Evolutionary conservation across 2,329 filamentous ascomycete species (phyloP), one percentile per base, ranked within the genome.

Genomic region (Epichloe glyceriae): DNA sequence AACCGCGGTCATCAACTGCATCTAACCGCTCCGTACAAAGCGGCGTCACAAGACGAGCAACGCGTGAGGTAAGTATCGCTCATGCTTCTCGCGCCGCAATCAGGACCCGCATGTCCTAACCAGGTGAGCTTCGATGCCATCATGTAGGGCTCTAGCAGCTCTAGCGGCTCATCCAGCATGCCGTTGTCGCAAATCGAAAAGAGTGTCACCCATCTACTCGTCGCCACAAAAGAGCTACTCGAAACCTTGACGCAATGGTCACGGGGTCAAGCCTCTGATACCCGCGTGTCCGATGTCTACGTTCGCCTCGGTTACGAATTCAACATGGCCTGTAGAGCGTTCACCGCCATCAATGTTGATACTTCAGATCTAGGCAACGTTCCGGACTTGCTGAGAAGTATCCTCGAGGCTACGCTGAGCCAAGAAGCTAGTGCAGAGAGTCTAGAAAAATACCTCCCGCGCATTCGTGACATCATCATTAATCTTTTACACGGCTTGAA

Each of bases 191-290:
- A 95, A 68, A 98, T 98, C 69, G 93, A 98, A 73, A 97, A 96
- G 74, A 96, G 90, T 66, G 93, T 98, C 56, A 96, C 91, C 11
- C 93, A 98, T 66, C 85, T 98, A 43, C 82, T 98, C 37, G 91
- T 98, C 57, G 93, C 93, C 37, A 98, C 93, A 35, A 98, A 98
- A 67, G 90, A 97, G 69, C 82, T 98, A 2, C 83, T 98, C 55
- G 93, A 98, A 72, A 98, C 91, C 5, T 75, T 98, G 55, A 98
- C 93, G 45, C 86, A 95, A 75, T 98, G 93, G 93, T 98, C 93
- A 53, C 87, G 91, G 52, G 85, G 87, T 55, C 83, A 86, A 61
- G 90, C 93, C 50, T 90, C 88, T 56, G 93, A 98, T 69, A 86
- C 85, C 54, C 88, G 97, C 66, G 93, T 98, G 53, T 97, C 93